These are phyloP conservation scores for Chaetomium sp. DNA, from an alignment of 2,329 filamentous ascomycete species.

Conservation along the genomic window DNA sequence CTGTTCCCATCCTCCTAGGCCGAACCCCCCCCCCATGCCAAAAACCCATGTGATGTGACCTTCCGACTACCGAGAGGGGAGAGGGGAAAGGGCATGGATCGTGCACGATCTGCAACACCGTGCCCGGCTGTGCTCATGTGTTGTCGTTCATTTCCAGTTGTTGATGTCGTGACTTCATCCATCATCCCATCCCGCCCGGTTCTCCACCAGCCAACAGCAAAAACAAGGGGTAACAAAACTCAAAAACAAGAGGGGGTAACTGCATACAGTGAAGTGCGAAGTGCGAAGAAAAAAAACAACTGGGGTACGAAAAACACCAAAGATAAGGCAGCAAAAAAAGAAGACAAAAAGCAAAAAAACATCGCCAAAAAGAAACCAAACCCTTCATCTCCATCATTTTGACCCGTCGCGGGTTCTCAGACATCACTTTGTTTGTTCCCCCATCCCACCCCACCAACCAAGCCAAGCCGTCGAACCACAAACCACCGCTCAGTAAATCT, in stretches of 20 bases:
- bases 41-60: conserved; percentile 10
- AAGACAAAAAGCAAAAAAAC: background rate
- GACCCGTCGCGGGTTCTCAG: background rate
- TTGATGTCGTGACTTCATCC: conserved; percentile 14
- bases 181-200: conserved; percentile 4
- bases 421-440: background rate
- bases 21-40: background rate
- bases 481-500: background rate
- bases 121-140: background rate
- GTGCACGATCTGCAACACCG: conserved; percentile 1
- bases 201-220: background rate
- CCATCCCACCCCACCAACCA: background rate
- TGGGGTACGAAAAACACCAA: background rate
- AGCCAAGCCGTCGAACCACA: background rate
- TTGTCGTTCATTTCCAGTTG: conserved; percentile 13
- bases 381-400: background rate
- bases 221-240: background rate
- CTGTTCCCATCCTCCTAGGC: background rate
- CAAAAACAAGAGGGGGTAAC: background rate
- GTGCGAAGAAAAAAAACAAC: background rate
- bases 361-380: background rate
- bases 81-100: conserved; percentile 3
- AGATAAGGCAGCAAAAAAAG: background rate
- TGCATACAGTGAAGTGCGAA: conserved; percentile 17
- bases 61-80: background rate